Base-by-base conservation (phyloP, 1,139 yeast genomes). In the Suhomyces wounanorum region DNA sequence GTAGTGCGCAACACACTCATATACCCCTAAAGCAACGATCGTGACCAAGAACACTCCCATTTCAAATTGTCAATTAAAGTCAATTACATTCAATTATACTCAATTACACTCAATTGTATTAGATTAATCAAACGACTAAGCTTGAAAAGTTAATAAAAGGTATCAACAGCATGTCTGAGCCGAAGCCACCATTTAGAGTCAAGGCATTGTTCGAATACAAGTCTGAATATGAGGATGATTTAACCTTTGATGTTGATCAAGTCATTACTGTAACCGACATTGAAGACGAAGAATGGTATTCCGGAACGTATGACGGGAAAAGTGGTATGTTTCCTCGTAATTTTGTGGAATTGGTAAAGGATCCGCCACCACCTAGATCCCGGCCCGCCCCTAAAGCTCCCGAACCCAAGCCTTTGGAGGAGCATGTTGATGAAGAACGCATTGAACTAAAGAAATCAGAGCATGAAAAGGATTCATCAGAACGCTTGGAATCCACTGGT, bases 221-320 rank as follows among this genome's bases (percentile, higher is more conserved):
- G 53, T 87, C 96, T 8, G 96, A 87, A 40, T 87, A 80, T 59
- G 91, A 85, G 31, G 98, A 91, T 63, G 99, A 94, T 67, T 78
- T 94, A 65, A 74, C 80, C 37, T 91, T 94, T 59, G 67, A 68
- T 1, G 81, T 75, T 6, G 94, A 88, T 17, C 90, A 87, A 64
- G 58, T 79, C 42, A 86, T 94, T 55, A 80, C 83, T 7, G 97
- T 94, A 18, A 82, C 85, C 3, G 82, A 81, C 28, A 75, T 88
- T 52, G 96, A 90, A 61, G 97, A 91, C 63, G 96, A 83, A 8
- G 97, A 92, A 57, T 94, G 99, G 99, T 87, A 81, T 63, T 74
- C 81, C 40, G 99, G 99, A 1, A 72, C 77, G 13, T 85, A 78
- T 59, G 72, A 70, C 17, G 83, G 79, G 10, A 68, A 72, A 50